Evolutionary conservation across 73 alveolate species (phyloP).

Genomic region (Stentor roeselii): DNA sequence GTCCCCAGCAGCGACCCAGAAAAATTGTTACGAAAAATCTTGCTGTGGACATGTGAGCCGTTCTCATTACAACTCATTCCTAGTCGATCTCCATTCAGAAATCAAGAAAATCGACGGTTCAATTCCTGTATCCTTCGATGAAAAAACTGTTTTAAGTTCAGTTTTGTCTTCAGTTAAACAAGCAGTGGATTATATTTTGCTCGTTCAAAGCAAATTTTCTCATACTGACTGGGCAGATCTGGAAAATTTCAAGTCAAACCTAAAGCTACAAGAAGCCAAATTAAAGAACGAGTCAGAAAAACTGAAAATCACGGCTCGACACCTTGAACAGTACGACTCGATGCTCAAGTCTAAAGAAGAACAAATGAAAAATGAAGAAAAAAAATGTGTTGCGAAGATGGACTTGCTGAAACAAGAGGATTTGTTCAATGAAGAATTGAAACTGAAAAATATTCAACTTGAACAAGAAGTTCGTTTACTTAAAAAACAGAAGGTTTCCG

Average conservation of each 20-base stretch:
- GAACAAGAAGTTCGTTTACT: not conserved
- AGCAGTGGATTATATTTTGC: not conserved
- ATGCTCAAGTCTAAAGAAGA: not conserved
- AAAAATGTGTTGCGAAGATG: not conserved
- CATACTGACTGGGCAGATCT: not conserved
- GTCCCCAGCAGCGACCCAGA: not conserved
- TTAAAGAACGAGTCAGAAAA: not conserved
- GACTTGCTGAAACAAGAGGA: not conserved
- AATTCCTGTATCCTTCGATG: not conserved
- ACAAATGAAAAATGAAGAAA: not conserved
- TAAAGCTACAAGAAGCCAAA: constrained; percentile 11
- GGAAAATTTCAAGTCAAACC: not conserved
- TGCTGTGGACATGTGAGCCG: not conserved
- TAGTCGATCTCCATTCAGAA: not conserved
- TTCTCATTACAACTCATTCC: not conserved
- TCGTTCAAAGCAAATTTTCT: not conserved
- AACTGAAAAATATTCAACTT: not conserved
- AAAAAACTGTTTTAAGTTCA: not conserved
- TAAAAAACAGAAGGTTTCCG: not conserved
- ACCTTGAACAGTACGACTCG: not conserved
- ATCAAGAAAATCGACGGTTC: not conserved
- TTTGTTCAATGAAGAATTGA: not conserved
- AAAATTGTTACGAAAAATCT: not conserved
- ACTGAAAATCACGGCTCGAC: not conserved
- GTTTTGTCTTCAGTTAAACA: not conserved